A percentile compares a stretch with the other conserved stretches of the same genome.
phyloP scores from a whole-genome alignment of 768 basidiomycete genomes.

The Chlorophyllum brunneum region DNA sequence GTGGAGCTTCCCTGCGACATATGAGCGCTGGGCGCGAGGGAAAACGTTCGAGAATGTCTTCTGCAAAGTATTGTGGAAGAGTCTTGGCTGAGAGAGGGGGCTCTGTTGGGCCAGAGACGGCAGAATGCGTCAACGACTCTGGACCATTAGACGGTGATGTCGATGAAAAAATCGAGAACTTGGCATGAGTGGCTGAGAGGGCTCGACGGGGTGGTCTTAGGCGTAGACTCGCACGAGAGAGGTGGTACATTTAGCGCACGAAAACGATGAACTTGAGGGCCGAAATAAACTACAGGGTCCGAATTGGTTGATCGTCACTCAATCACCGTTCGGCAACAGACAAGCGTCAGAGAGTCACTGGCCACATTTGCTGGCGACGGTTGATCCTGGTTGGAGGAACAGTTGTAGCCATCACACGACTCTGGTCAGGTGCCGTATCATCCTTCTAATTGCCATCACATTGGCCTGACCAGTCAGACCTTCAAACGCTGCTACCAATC shows the following conservation, averaged over 20 bases:
- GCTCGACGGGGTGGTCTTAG: not conserved
- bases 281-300: too few relatives aligned
- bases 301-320: too few relatives aligned
- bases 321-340: too few relatives aligned
- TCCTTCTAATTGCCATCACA: too few relatives aligned
- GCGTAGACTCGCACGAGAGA: slow-evolving; percentile 14
- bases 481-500: too few relatives aligned
- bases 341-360: not conserved
- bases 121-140: slow-evolving; percentile 41
- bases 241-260: slow-evolving; percentile 1
- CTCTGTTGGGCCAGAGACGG: slow-evolving; percentile 51
- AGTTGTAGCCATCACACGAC: too few relatives aligned
- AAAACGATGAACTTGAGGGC: not conserved
- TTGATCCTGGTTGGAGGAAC: not conserved
- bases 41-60: slow-evolving; percentile 49
- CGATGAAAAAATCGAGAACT: not conserved
- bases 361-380: not conserved
- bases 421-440: too few relatives aligned
- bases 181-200: not conserved
- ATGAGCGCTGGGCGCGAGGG: slow-evolving; percentile 57
- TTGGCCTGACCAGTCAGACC: too few relatives aligned
- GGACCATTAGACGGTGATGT: not conserved
- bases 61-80: slow-evolving; percentile 56
- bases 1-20: slow-evolving; percentile 53
- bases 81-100: slow-evolving; percentile 56